phyloP scores from a whole-genome alignment of 768 basidiomycete genomes.

The Galerina marginata region DNA sequence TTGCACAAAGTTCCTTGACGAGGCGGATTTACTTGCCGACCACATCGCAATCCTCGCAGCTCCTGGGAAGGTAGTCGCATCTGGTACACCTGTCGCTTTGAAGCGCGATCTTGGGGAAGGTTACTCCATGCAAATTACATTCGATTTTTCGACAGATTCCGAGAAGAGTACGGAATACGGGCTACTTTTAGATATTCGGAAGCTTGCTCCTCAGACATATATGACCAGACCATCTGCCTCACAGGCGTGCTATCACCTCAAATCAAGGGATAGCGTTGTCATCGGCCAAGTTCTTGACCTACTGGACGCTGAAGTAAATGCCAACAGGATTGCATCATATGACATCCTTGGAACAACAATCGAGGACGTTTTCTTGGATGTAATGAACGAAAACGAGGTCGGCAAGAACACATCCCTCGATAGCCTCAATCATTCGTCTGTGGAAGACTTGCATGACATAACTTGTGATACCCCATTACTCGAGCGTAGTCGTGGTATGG shows the following conservation, averaged over 20 bases:
- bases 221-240: conserved; percentile 47
- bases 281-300: conserved; percentile 63
- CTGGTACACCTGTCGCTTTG: conserved; percentile 75
- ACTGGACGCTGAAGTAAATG: conserved; percentile 50
- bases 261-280: conserved; percentile 57
- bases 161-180: conserved; percentile 32
- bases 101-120: conserved; percentile 76
- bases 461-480: conserved; percentile 10
- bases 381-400: conserved; percentile 60
- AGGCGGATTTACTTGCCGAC: conserved; percentile 80
- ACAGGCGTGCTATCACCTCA: conserved; percentile 60
- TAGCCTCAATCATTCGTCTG: conserved; percentile 17
- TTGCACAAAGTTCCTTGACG: conserved; percentile 65
- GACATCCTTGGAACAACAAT: conserved; percentile 77
- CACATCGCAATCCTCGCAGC: conserved; percentile 76
- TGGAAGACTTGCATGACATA: too few relatives aligned
- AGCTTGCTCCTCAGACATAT: conserved; percentile 51
- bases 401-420: conserved; percentile 25
- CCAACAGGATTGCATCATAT: conserved; percentile 53
- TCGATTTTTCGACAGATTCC: conserved; percentile 30
- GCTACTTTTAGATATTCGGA: conserved; percentile 48
- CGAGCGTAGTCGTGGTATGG: conserved; percentile 30
- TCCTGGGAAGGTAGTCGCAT: conserved; percentile 76
- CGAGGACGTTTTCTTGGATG: conserved; percentile 79
- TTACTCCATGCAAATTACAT: conserved; percentile 65